phyloP scores from a whole-genome alignment of 352 stramenopile species.

The Phytophthora sp. region DNA sequence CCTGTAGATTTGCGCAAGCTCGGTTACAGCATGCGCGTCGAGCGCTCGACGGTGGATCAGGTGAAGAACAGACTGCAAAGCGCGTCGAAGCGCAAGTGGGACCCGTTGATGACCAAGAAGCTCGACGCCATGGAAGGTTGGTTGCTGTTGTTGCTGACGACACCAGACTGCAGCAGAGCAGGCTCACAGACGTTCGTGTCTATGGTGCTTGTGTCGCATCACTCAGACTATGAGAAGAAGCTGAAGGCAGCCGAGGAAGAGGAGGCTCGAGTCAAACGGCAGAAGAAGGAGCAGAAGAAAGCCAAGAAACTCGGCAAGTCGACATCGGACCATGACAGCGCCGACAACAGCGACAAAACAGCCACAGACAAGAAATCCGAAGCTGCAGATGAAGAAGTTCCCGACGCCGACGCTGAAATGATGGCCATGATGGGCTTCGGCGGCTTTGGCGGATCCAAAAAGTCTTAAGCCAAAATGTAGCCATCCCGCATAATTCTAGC shows the following conservation, averaged over 20 bases:
- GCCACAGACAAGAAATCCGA: constrained; percentile 21
- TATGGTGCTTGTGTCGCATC: neutral
- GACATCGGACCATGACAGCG: constrained; percentile 1
- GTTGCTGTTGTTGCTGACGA: constrained; percentile 20
- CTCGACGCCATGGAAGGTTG: constrained; percentile 77
- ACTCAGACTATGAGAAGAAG: constrained; percentile 88
- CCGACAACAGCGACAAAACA: neutral
- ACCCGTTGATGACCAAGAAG: constrained; percentile 84
- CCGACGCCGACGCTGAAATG: constrained; percentile 75
- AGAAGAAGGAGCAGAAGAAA: constrained; percentile 83
- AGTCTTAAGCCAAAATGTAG: constrained; percentile 30
- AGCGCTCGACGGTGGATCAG: constrained; percentile 84
- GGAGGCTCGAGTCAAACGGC: constrained; percentile 67
- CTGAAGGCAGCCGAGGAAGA: constrained; percentile 72
- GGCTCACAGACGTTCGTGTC: too few species aligned
- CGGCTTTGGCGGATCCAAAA: constrained; percentile 86
- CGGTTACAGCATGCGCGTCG: constrained; percentile 93
- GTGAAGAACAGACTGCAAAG: constrained; percentile 89
- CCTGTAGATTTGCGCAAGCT: constrained; percentile 86
- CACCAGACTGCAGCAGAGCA: too few species aligned
- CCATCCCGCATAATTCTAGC: neutral
- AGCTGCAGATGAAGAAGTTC: constrained; percentile 17
- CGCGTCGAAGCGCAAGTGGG: constrained; percentile 83
- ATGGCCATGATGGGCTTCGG: constrained; percentile 93
- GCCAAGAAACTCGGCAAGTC: constrained; percentile 48